Evolutionary conservation across 2,329 filamentous ascomycete genomes (phyloP).

Genomic region (Penicillium sp.): DNA sequence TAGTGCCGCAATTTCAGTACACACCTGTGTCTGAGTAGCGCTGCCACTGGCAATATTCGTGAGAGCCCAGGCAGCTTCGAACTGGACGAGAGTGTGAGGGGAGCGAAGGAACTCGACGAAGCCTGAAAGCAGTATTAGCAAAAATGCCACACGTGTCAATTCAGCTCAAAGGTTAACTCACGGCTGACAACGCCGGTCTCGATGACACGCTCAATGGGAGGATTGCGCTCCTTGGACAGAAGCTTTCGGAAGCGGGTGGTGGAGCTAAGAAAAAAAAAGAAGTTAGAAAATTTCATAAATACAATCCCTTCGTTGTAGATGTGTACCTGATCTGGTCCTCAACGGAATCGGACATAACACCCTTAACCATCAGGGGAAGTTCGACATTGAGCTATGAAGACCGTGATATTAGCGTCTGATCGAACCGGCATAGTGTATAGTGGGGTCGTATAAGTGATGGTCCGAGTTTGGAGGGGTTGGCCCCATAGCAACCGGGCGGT

Average conservation of each 20-base stretch:
- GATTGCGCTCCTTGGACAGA: conserved; percentile 96
- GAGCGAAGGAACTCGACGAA: conserved; percentile 98
- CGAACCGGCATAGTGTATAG: conserved; percentile 10
- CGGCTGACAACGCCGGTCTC: conserved; percentile 96
- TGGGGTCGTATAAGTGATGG: conserved; percentile 15
- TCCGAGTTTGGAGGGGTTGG: conserved; percentile 19
- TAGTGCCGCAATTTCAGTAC: not conserved
- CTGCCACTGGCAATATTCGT: conserved; percentile 99
- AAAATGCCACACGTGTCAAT: not conserved
- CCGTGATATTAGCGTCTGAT: conserved; percentile 17
- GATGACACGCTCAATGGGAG: conserved; percentile 97
- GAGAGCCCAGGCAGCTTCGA: conserved; percentile 96
- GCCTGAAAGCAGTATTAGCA: not conserved
- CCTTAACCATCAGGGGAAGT: conserved; percentile 94
- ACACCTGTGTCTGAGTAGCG: conserved; percentile 79
- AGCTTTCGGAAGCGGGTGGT: conserved; percentile 99
- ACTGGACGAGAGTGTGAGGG: conserved; percentile 95
- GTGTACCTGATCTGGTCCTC: conserved; percentile 81
- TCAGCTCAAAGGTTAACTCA: conserved; percentile 4
- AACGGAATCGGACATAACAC: conserved; percentile 98
- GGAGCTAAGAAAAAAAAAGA: conserved; percentile 29
- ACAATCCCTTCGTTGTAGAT: not conserved
- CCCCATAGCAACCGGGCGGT: conserved; percentile 30
- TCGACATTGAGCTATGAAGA: conserved; percentile 79
- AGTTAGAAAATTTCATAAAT: not conserved